Evolutionary conservation across 2,329 filamentous ascomycete genomes (phyloP), one percentile per base, ranked within the genome.

Genomic region (Fusarium abutilonis): DNA sequence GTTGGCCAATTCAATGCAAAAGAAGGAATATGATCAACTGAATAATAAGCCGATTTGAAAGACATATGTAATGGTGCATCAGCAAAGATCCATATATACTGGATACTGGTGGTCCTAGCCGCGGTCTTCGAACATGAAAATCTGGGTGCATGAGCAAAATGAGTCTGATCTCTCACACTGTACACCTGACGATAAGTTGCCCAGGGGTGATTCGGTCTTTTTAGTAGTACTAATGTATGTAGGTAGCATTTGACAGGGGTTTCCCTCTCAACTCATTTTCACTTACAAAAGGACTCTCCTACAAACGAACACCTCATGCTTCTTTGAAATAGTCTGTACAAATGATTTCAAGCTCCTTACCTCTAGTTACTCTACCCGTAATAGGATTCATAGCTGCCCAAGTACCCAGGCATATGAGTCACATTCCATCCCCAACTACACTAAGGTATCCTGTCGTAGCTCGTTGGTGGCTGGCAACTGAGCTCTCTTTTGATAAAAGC

Each of bases 181-280:
- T 64, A 36, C 52, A 34, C 21, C 29, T 23, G 17, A 32, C 48
- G 40, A 52, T 26, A 35, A 47, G 45, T 46, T 56, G 61, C 56
- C 42, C 61, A 64, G 61, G 61, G 57, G 38, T 52, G 61, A 58
- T 65, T 64, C 42, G 38, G 34, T 51, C 56, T 56, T 53, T 32
- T 34, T 34, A 8, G 23, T 34, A 34, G 31, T 34, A 14, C 31
- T 28, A 9, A 19, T 19, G 19, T 19, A 19, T 19, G 19, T 19
- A 19, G 28, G 40, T 56, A 43, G 43, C 48, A 26, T 26, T 26
- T 26, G 23, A 26, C 23, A 26, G 8, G 23, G 23, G 23, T 8
- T 26, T 26, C 9, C 11, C 7, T 10, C 9, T 29, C 10, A 29
- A 13, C 23, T 26, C 47, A 17, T 19, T 19, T 19, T 19, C 19